Percentiles rank a stretch among this genome's conserved stretches.
Conservation (phyloP, 2,329 filamentous ascomycete species). For the Venturia carpophila region DNA sequence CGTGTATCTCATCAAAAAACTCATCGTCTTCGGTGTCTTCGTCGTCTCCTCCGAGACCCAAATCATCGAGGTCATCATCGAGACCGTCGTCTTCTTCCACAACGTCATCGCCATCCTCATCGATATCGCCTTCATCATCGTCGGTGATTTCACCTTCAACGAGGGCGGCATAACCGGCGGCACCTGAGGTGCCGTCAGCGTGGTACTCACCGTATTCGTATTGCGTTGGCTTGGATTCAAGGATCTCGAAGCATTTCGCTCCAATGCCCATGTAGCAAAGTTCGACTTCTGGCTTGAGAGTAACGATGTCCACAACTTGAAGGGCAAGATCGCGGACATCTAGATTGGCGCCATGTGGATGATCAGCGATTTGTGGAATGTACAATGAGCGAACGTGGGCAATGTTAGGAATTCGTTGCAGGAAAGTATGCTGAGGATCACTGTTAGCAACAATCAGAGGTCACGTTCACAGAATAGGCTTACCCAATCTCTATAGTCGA, state of each 20-base stretch:
- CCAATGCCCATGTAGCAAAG: constrained; percentile 70
- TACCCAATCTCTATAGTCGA: constrained; percentile 75
- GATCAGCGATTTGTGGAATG: constrained; percentile 59
- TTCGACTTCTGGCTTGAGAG: constrained; percentile 65
- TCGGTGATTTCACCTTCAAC: constrained; percentile 24
- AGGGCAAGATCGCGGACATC: constrained; percentile 64
- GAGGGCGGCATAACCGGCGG: constrained; percentile 27
- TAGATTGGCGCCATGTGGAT: constrained; percentile 46
- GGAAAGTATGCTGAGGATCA: constrained; percentile 59
- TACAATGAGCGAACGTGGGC: constrained; percentile 64
- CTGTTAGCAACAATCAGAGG: neutral
- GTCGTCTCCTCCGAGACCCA: constrained; percentile 43
- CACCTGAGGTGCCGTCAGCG: constrained; percentile 20
- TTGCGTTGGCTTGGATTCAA: constrained; percentile 53
- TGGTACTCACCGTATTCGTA: constrained; percentile 26
- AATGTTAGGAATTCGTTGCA: constrained; percentile 64
- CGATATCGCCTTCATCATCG: constrained; percentile 34
- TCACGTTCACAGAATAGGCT: constrained; percentile 27
- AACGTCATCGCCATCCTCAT: constrained; percentile 29
- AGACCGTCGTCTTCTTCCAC: constrained; percentile 33
- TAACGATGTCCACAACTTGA: constrained; percentile 71
- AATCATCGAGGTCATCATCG: constrained; percentile 42
- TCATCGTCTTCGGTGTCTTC: constrained; percentile 43
- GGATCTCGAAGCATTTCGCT: constrained; percentile 74
- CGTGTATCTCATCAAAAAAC: constrained; percentile 42